Conservation (phyloP, 257 asterid genomes). For the Solanum virginianum region DNA sequence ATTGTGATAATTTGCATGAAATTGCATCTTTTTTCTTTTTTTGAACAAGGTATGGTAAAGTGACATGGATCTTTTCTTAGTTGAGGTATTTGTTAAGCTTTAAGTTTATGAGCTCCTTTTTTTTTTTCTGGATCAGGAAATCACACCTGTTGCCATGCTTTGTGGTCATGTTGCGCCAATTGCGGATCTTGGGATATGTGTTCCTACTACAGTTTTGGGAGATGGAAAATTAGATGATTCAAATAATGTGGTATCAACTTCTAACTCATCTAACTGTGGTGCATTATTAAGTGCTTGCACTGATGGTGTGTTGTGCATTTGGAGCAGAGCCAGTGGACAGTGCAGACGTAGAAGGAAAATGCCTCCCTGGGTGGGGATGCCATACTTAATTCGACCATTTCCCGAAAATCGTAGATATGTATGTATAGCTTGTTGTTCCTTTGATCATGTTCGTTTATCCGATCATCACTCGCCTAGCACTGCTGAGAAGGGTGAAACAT, state of each 20-base stretch:
- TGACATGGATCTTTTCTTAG: not conserved
- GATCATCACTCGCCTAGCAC: constrained; percentile 24
- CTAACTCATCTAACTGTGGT: constrained; percentile 33
- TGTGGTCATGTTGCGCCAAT: constrained; percentile 87
- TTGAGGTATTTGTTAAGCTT: not conserved
- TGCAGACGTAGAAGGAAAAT: constrained; percentile 85
- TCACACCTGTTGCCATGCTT: constrained; percentile 75
- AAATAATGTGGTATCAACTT: constrained; percentile 17
- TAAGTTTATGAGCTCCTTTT: not conserved
- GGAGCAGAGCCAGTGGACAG: constrained; percentile 88
- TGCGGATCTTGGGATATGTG: constrained; percentile 71
- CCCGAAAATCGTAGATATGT: constrained; percentile 68
- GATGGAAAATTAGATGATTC: constrained; percentile 23
- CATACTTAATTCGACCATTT: constrained; percentile 48
- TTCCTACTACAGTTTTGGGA: constrained; percentile 52
- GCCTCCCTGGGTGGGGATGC: constrained; percentile 96
- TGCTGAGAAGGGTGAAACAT: constrained; percentile 16
- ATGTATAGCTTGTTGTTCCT: constrained; percentile 54
- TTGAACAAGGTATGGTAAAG: not conserved
- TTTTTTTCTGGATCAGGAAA: constrained; percentile 44
- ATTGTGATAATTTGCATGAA: not conserved
- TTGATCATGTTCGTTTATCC: constrained; percentile 12
- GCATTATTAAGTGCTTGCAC: constrained; percentile 70
- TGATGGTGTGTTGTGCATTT: constrained; percentile 83
- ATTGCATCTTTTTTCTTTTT: not conserved